Evolutionary conservation across 768 basidiomycete genomes (phyloP), one percentile per base, ranked within the genome.

Genomic region (Strobilomyces echinocephalus): DNA sequence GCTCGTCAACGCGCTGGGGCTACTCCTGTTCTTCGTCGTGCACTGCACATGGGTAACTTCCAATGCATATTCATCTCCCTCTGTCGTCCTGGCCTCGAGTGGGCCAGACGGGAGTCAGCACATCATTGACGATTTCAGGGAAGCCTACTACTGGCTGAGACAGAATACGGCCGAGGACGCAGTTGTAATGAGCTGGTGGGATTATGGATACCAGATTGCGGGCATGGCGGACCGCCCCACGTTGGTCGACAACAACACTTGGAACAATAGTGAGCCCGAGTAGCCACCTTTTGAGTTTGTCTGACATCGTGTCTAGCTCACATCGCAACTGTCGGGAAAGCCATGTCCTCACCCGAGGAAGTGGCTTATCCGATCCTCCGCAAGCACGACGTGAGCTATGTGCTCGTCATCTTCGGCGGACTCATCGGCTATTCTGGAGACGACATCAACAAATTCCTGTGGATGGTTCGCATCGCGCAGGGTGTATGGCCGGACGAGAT

Each of bases 161-260:
- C 88, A 95, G 73, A 99, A 98, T 73, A 99, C 97, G 3, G 79
- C 87, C 6, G 77, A 93, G 69, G 86, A 91, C 55, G 85, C 93
- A 6, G 95, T 98, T 31, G 86, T 98, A 24, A 95, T 95, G 93
- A 91, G 88, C 56, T 99, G 97, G 97, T 98, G 97, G 97, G 97
- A 98, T 74, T 99, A 98, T 61, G 97, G 95, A 28, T 98, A 99
- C 69, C 95, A 98, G 72, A 97, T 98, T 65, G 97, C 97, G 38
- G 97, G 97, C 38, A 97, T 98, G 91, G 95, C 97, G 21, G 94
- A 98, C 73, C 77, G 95, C 42, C 86, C 93, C 14, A 98, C 95
- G 1, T 73, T 98, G 60, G 95, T 98, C 18, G 95, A 99, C 72
- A 98, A 99, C 74, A 97, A 98, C 68, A 99, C 97, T 1, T 98